Evolutionary conservation across 495 filamentous ascomycete genomes (phyloP), one percentile per base, ranked within the genome.

Genomic region (Penicillium paxilli): DNA sequence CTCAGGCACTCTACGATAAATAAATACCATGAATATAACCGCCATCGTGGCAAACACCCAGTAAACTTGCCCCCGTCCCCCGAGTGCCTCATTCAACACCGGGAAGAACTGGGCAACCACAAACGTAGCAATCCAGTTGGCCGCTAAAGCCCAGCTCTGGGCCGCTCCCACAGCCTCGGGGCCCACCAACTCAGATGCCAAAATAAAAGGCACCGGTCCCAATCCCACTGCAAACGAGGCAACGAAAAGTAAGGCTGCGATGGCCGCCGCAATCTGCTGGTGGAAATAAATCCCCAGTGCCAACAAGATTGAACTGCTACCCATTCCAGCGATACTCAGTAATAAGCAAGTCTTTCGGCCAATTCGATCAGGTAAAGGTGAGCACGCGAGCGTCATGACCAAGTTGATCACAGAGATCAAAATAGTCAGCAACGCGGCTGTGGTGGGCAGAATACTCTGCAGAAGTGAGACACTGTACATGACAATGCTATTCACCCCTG

Each of bases 401-500:
- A 98, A 82, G 69, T 98, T 98, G 62, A 96, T 81, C 5, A 80
- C 82, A 0, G 91, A 95, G 54, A 97, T 91, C 44, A 84, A 71
- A 50, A 98, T 91, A 48, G 91, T 92, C 44, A 98, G 75, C 5
- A 91, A 68, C 0, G 86, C 87, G 0, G 92, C 91, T 25, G 81
- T 87, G 21, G 87, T 84, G 7, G 89, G 88, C 0, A 98, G 73
- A 9, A 97, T 82, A 40, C 78, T 82, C 30, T 85, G 81, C 30
- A 98, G 79, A 2, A 98, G 83, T 4, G 89, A 89, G 2, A 98
- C 94, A 7, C 91, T 94, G 71, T 98, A 98, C 91, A 98, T 96
- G 68, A 98, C 86, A 59, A 98, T 91, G 50, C 88, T 92, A 78
- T 98, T 98, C 73, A 98, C 91, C 23, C 93, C 92, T 25, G 84